Evolutionary conservation across 2,329 filamentous ascomycete species (phyloP), one percentile per base, ranked within the genome.

Genomic region (Neonectria magnoliae): DNA sequence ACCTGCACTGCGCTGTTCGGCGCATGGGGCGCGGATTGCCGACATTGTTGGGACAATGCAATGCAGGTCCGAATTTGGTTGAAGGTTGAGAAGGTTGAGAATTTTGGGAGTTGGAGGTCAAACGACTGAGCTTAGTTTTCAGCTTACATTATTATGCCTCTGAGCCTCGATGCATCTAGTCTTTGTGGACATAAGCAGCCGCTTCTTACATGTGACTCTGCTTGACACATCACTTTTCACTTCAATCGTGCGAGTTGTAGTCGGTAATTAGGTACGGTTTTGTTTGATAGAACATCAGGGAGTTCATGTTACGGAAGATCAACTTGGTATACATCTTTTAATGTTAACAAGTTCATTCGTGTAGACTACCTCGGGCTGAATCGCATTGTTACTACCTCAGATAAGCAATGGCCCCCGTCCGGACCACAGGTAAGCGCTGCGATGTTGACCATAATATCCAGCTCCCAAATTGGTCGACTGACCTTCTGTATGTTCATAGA

Each of bases 1-100:
- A 38, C 22, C 20, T 7, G 33, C 33, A 22, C 20, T 7, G 33
- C 33, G 47, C 38, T 7, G 47, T 51, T 9, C 16, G 38, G 38
- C 38, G 36, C 6, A n/a, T 7, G 48, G 57, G 5, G n/a, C 20
- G 11, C 4, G 14, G 33, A 45, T 25, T 31, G 16, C 13, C 16
- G 22, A 41, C 4, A 13, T 60, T 60, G 57, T 60, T 60, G 57
- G 31, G 57, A 54, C 27, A 11, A 33, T 13, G 10, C 11, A 20
- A 13, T 33, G n/a, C n/a, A 36, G n/a, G 48, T 20, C n/a, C 48
- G 10, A 29, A 33, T 51, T 38, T 22, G 48, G 29, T 51, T 18
- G 16, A 50, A 50, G 16, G 4, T 14, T 14, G 33, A 36, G 16
- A 50, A 50, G 16, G 4, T 14, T 14, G 33, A 36, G 16, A 36